Evolutionary conservation across 441 rosid genomes (phyloP), one percentile per base, ranked within the genome.

Genomic region (Mallotus repandus): DNA sequence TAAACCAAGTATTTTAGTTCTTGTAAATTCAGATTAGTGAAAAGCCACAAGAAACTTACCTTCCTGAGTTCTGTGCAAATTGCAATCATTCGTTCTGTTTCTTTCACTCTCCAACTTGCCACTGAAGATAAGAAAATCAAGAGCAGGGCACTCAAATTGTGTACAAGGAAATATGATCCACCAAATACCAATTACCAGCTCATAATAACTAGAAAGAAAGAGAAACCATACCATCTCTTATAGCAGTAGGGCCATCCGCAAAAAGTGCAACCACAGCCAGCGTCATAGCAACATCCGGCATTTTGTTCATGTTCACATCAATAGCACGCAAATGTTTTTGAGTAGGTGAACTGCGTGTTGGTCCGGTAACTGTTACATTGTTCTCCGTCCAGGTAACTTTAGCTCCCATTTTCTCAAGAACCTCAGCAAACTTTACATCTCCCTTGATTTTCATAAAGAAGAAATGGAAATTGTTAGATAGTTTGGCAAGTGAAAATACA

Each of bases 51-150:
- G 43, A 64, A 74, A 48, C 72, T 67, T 55, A 93, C 99, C 96
- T 96, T 94, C 77, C 94, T 71, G 43, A 96, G 93, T 74, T 96
- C 99, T 5, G 98, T 96, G 91, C 97, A 96, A 72, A 96, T 82
- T 2, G 99, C 99, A 73, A 94, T 85, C 99, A 96, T 96, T 52
- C 98, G 83, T 80, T 96, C 99, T 0, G 97, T 96, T 80, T 96
- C 99, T 81, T 96, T 96, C 71, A 94, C 99, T 79, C 99, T 89
- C 99, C 99, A 94, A 80, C 99, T 96, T 60, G 98, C 99, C 85
- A 96, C 98, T 96, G 82, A 64, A 70, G 19, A 16, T 25, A 15
- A 46, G 54, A 67, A 38, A 69, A 64, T 38, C 48, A 32, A 16
- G 63, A 65, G 66, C 32, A 12, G 13, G 63, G 35, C 2, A 18